Evolutionary conservation across 2,329 filamentous ascomycete genomes (phyloP).

Genomic region (Colletotrichum liriopes): DNA sequence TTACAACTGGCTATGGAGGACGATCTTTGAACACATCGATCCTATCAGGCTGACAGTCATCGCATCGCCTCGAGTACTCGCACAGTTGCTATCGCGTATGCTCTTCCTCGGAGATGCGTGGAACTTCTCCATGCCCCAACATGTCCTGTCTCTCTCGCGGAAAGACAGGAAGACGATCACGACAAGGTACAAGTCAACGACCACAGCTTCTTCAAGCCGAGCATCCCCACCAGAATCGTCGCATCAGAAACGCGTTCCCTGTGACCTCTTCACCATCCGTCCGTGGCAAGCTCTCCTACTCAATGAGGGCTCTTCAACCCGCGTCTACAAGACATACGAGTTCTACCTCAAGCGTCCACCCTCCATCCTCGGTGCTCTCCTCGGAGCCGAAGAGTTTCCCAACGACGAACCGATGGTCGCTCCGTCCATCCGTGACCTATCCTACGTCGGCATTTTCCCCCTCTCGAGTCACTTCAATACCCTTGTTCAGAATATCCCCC

Average conservation of each 20-base stretch:
- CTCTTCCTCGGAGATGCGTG: slow-evolving; percentile 72
- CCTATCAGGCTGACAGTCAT: slow-evolving; percentile 70
- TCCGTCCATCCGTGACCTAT: slow-evolving; percentile 63
- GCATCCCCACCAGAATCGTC: background rate
- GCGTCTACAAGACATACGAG: slow-evolving; percentile 79
- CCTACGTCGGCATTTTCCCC: slow-evolving; percentile 79
- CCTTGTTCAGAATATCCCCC: slow-evolving; percentile 64
- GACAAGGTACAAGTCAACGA: background rate
- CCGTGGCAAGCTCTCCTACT: slow-evolving; percentile 77
- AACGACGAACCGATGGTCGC: slow-evolving; percentile 57
- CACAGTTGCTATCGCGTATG: slow-evolving; percentile 70
- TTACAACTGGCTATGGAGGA: slow-evolving; percentile 68
- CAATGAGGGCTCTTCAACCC: slow-evolving; percentile 84
- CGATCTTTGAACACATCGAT: slow-evolving; percentile 68
- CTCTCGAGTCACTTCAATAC: slow-evolving; percentile 72
- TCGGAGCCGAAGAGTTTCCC: slow-evolving; percentile 58
- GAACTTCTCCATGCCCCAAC: slow-evolving; percentile 75
- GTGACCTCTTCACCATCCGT: slow-evolving; percentile 69
- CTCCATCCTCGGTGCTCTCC: slow-evolving; percentile 70
- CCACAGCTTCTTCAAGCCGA: background rate
- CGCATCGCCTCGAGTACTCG: slow-evolving; percentile 75
- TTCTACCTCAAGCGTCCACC: slow-evolving; percentile 78
- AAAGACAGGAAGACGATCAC: slow-evolving; percentile 28
- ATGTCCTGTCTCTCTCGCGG: slow-evolving; percentile 69
- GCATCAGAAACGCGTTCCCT: slow-evolving; percentile 44